Conservation (phyloP, 1,284 basidiomycete species). For the Marasmius tenuissimus region DNA sequence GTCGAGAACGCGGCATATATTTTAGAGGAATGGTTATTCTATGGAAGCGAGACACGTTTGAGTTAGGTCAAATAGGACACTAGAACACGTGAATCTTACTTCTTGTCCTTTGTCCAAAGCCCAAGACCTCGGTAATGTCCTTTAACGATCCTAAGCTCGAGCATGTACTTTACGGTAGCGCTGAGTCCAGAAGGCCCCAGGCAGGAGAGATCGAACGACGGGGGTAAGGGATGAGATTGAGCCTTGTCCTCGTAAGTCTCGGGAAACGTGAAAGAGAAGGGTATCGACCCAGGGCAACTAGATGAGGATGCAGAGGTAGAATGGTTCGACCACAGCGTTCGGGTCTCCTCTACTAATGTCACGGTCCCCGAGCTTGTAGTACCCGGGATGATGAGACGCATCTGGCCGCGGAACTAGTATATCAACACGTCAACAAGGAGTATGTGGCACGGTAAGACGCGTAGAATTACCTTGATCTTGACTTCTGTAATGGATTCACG, state of each 20-base stretch:
- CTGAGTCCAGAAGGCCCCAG: slow-evolving; percentile 28
- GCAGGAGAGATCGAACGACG: slow-evolving; percentile 41
- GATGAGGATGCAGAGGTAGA: not conserved
- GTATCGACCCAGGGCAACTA: not conserved
- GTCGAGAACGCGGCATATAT: slow-evolving; percentile 53
- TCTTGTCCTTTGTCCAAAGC: slow-evolving; percentile 37
- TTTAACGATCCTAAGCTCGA: slow-evolving; percentile 43
- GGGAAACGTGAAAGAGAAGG: not conserved
- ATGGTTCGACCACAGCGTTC: not conserved
- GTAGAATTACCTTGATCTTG: slow-evolving; percentile 41
- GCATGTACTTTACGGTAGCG: slow-evolving; percentile 36
- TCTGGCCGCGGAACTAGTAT: slow-evolving; percentile 49
- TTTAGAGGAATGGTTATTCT: slow-evolving; percentile 37
- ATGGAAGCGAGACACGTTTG: slow-evolving; percentile 8
- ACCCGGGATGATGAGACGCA: slow-evolving; percentile 42
- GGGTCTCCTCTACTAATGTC: not conserved
- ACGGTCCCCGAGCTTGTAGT: not conserved
- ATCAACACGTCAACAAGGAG: not conserved
- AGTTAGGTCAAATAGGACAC: not conserved
- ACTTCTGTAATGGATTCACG: slow-evolving; percentile 40
- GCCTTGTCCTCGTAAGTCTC: slow-evolving; percentile 5
- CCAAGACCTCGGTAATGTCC: slow-evolving; percentile 32
- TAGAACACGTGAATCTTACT: slow-evolving; percentile 24
- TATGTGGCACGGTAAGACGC: slow-evolving; percentile 2
- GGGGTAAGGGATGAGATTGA: slow-evolving; percentile 42